phyloP scores from a whole-genome alignment of 2,329 filamentous ascomycete species.

The Aspergillus phoenicis region DNA sequence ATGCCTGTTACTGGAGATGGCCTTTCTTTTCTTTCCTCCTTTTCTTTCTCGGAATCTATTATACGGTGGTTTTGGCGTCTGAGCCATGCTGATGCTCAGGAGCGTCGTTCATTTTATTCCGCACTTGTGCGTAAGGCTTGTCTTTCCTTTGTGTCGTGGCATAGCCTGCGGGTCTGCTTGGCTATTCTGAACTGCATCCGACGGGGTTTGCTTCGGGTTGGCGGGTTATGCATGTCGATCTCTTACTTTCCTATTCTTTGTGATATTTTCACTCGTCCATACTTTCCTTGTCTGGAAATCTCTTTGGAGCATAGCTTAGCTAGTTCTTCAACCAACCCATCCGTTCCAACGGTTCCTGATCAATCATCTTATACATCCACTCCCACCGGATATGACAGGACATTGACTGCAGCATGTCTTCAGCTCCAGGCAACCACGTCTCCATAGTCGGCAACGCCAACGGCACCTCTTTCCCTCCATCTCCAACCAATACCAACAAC shows the following conservation, averaged over 20 bases:
- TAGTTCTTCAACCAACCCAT: slow-evolving; percentile 34
- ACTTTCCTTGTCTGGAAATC: slow-evolving; percentile 16
- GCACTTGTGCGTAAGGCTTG: not conserved
- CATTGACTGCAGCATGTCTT: slow-evolving; percentile 11
- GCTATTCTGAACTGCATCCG: slow-evolving; percentile 13
- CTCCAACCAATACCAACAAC: slow-evolving; percentile 26
- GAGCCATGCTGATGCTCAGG: slow-evolving; percentile 15
- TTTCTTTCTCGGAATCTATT: slow-evolving; percentile 5
- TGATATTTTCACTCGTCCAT: slow-evolving; percentile 9
- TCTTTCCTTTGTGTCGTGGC: not conserved
- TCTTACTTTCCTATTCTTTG: slow-evolving; percentile 5
- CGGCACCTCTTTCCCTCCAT: slow-evolving; percentile 16
- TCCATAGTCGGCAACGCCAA: slow-evolving; percentile 35
- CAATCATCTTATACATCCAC: slow-evolving; percentile 45
- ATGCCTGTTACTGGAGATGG: slow-evolving; percentile 20
- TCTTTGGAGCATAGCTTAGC: slow-evolving; percentile 32
- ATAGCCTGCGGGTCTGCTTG: slow-evolving; percentile 10
- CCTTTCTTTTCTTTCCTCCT: slow-evolving; percentile 15
- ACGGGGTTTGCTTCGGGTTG: slow-evolving; percentile 8
- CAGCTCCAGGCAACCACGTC: slow-evolving; percentile 20
- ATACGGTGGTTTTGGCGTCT: slow-evolving; percentile 18
- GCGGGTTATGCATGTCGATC: not conserved
- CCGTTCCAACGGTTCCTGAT: slow-evolving; percentile 33
- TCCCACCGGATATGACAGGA: slow-evolving; percentile 38
- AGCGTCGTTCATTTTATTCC: slow-evolving; percentile 10